phyloP scores from a whole-genome alignment of 148 eudicot species.

The Diospyros lotus region DNA sequence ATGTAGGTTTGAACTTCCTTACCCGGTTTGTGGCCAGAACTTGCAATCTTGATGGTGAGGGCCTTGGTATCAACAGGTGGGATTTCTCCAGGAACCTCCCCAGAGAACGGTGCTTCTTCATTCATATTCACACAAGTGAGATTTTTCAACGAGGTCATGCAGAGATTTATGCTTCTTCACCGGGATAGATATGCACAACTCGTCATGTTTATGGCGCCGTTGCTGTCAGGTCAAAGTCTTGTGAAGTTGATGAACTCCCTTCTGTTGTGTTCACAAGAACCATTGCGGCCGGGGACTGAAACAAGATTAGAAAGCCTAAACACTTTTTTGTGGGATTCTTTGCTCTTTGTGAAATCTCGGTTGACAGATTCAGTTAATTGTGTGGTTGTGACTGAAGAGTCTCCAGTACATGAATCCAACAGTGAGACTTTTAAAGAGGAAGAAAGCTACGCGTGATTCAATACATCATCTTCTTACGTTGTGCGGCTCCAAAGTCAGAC shows the following conservation, averaged over 20 bases:
- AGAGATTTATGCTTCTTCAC: neutral
- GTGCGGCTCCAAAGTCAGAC: slow-evolving; percentile 26
- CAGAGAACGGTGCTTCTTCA: slow-evolving; percentile 23
- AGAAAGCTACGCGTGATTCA: slow-evolving; percentile 28
- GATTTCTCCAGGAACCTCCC: slow-evolving; percentile 13
- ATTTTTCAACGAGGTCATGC: neutral
- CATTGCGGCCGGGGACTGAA: neutral
- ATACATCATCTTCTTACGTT: slow-evolving; percentile 31
- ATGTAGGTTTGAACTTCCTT: slow-evolving; percentile 9
- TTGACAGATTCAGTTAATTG: slow-evolving; percentile 19
- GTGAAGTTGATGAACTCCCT: neutral
- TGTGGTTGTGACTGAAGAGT: slow-evolving; percentile 23
- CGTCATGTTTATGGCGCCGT: neutral
- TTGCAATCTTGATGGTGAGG: slow-evolving; percentile 38
- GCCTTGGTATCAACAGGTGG: slow-evolving; percentile 24
- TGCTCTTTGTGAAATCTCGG: neutral
- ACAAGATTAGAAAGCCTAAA: slow-evolving; percentile 6
- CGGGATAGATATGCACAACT: slow-evolving; percentile 3
- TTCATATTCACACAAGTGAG: slow-evolving; percentile 21
- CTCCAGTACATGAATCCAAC: slow-evolving; percentile 39
- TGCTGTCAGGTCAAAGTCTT: neutral
- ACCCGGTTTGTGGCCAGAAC: slow-evolving; percentile 18
- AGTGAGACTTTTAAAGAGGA: slow-evolving; percentile 28
- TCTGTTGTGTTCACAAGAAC: slow-evolving; percentile 6
- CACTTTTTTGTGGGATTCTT: slow-evolving; percentile 14